phyloP scores from a whole-genome alignment of 306 rosid genomes.

The Corylus americana region DNA sequence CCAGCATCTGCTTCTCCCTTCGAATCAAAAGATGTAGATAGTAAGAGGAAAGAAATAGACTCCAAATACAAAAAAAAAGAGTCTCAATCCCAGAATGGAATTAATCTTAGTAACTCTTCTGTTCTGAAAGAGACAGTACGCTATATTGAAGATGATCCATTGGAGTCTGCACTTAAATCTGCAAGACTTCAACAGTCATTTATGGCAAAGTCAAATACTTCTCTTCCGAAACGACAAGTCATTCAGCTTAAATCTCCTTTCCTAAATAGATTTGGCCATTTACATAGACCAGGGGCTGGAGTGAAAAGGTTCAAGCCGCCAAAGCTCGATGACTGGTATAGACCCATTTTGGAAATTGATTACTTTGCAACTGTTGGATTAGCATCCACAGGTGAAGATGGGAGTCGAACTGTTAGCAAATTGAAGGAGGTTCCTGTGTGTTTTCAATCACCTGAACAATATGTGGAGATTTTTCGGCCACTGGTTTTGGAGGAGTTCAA shows the following conservation, averaged over 20 bases:
- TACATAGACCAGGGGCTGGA: conserved; percentile 55
- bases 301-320: conserved; percentile 82
- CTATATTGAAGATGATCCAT: conserved; percentile 49
- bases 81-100: conserved; percentile 32
- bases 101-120: conserved; percentile 40
- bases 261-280: conserved; percentile 43
- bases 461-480: conserved; percentile 75
- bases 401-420: conserved; percentile 42
- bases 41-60: conserved; percentile 39
- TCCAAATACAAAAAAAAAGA: conserved; percentile 31
- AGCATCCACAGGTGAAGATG: conserved; percentile 63
- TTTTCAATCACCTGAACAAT: conserved; percentile 88
- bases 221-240: conserved; percentile 69
- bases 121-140: conserved; percentile 41
- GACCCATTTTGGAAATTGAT: conserved; percentile 82
- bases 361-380: conserved; percentile 70
- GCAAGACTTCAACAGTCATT: conserved; percentile 47
- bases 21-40: conserved; percentile 43
- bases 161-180: conserved; percentile 65
- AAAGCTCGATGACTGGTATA: conserved; percentile 85
- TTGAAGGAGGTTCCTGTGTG: conserved; percentile 81
- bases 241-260: conserved; percentile 77
- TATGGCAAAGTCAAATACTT: conserved; percentile 50
- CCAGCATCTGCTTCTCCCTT: conserved; percentile 27
- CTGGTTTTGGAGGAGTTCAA: conserved; percentile 93